Percentiles rank a stretch among this genome's conserved stretches.
These are phyloP conservation scores for Candida fluviatilis DNA, from an alignment of 805 yeast species.

Conservation along the genomic window DNA sequence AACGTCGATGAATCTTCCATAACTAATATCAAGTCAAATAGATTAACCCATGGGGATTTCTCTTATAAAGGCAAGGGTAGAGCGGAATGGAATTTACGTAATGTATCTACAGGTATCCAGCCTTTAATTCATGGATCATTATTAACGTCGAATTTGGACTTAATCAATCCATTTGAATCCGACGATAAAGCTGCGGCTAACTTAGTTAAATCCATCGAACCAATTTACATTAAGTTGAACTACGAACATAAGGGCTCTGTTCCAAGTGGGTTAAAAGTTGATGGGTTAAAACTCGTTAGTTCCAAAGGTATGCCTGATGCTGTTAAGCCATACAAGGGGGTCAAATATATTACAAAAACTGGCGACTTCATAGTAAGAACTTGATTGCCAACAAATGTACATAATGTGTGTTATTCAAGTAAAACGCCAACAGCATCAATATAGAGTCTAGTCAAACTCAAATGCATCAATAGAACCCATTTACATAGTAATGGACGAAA, in stretches of 20 bases:
- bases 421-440: too few relatives aligned
- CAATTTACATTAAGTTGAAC: slow-evolving; percentile 42
- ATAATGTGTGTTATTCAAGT: too few relatives aligned
- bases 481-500: too few relatives aligned
- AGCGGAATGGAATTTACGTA: slow-evolving; percentile 65
- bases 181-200: slow-evolving; percentile 6
- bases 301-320: slow-evolving; percentile 55
- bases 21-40: slow-evolving; percentile 46
- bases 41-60: slow-evolving; percentile 78
- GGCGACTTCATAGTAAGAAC: slow-evolving; percentile 53
- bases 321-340: slow-evolving; percentile 86
- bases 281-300: slow-evolving; percentile 53
- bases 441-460: too few relatives aligned
- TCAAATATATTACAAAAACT: slow-evolving; percentile 67
- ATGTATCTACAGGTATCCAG: slow-evolving; percentile 56
- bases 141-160: slow-evolving; percentile 11
- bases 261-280: slow-evolving; percentile 73
- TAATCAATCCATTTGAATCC: slow-evolving; percentile 16
- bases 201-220: slow-evolving; percentile 13
- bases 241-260: slow-evolving; percentile 64
- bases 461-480: too few relatives aligned
- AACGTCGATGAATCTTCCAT: slow-evolving; percentile 7
- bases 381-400: slow-evolving; percentile 4
- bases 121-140: slow-evolving; percentile 66
- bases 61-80: slow-evolving; percentile 46